Percentiles rank a stretch among this genome's conserved stretches.
Evolutionary conservation across 2,329 filamentous ascomycete genomes (phyloP).

Genomic region (Blastomyces gilchristii): DNA sequence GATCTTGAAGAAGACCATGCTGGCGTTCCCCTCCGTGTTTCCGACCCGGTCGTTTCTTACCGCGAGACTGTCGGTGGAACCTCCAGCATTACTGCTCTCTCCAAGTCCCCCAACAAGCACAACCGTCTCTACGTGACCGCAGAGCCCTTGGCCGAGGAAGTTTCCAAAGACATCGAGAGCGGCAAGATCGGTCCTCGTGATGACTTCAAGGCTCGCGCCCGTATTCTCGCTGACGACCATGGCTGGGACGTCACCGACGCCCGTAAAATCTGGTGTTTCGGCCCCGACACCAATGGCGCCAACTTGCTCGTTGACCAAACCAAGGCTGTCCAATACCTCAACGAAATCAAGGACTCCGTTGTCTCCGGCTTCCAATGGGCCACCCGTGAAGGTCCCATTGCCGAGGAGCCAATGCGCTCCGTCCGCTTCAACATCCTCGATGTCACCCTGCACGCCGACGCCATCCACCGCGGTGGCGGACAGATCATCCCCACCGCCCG

Average conservation of each 20-base stretch:
- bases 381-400: slow-evolving; percentile 90
- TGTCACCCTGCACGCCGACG: slow-evolving; percentile 98
- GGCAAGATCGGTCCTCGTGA: slow-evolving; percentile 93
- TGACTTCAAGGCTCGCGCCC: slow-evolving; percentile 97
- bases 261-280: slow-evolving; percentile 99
- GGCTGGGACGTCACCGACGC: slow-evolving; percentile 99
- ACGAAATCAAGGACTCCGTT: slow-evolving; percentile 99
- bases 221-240: slow-evolving; percentile 89
- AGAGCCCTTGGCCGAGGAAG: slow-evolving; percentile 82
- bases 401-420: slow-evolving; percentile 95
- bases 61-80: slow-evolving; percentile 82
- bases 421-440: slow-evolving; percentile 98
- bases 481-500: slow-evolving; percentile 97
- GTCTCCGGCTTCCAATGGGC: slow-evolving; percentile 99
- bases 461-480: slow-evolving; percentile 98
- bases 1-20: slow-evolving; percentile 99
- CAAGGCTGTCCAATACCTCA: slow-evolving; percentile 99
- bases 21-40: slow-evolving; percentile 93
- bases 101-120: slow-evolving; percentile 99
- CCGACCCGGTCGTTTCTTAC: slow-evolving; percentile 96
- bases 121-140: slow-evolving; percentile 98
- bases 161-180: slow-evolving; percentile 75
- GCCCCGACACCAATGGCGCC: slow-evolving; percentile 92
- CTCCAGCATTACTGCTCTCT: slow-evolving; percentile 92
- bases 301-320: slow-evolving; percentile 99